These are phyloP conservation scores for Dionaea muscipula DNA, from an alignment of 179 eudicot genomes.

Conservation along the genomic window DNA sequence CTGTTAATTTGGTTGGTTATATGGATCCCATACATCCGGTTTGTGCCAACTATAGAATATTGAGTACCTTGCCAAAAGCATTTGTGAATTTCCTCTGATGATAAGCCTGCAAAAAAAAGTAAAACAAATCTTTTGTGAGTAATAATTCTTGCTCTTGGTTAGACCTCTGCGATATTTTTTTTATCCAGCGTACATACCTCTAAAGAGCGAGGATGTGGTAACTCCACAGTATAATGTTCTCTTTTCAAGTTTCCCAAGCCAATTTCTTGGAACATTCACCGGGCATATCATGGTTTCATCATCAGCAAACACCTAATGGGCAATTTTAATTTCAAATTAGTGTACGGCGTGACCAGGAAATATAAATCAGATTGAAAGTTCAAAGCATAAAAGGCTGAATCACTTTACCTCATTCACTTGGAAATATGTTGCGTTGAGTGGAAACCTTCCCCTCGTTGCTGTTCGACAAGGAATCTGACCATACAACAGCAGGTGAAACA, in stretches of 20 bases:
- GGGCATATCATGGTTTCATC: constrained; percentile 17
- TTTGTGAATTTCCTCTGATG: constrained; percentile 6
- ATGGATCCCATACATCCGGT: too few relatives aligned
- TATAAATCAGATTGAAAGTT: background rate
- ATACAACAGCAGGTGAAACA: background rate
- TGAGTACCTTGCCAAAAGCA: constrained; percentile 18
- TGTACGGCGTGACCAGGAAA: background rate
- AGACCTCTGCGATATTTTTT: background rate
- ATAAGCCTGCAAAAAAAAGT: constrained; percentile 9
- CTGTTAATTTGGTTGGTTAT: too few relatives aligned
- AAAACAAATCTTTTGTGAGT: background rate
- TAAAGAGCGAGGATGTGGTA: constrained; percentile 11
- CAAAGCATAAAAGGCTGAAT: background rate
- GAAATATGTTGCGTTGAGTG: constrained; percentile 33
- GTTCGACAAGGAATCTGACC: constrained; percentile 27
- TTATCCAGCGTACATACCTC: constrained; percentile 10
- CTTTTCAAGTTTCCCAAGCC: constrained; percentile 7
- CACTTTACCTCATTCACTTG: constrained; percentile 30
- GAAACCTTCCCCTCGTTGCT: constrained; percentile 30
- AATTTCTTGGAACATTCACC: constrained; percentile 14
- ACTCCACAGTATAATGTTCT: constrained; percentile 19
- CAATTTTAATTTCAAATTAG: background rate
- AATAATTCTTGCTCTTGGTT: too few relatives aligned
- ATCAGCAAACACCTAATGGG: constrained; percentile 26
- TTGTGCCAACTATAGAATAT: too few relatives aligned